A percentile compares a stretch with the other conserved stretches of the same genome.
Evolutionary conservation across 2,329 filamentous ascomycete genomes (phyloP).

Genomic region (Epichloe aotearoae): DNA sequence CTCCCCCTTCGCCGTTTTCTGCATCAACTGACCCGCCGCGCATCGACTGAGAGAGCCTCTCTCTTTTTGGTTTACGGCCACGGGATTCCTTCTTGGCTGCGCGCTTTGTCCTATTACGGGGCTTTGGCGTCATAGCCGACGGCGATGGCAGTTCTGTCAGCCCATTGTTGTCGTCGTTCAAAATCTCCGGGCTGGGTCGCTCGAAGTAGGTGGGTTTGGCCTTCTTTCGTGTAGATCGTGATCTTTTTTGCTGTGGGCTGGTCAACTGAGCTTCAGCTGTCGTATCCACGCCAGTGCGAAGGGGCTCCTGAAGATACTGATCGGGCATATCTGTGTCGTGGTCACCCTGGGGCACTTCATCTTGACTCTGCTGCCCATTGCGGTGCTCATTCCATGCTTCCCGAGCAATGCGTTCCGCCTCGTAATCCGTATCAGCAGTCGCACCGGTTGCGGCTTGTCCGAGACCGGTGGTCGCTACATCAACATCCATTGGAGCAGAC

Average conservation of each 20-base stretch:
- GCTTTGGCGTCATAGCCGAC: conserved; percentile 19
- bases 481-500: conserved; percentile 14
- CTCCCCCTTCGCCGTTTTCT: conserved; percentile 7
- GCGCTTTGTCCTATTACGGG: conserved; percentile 17
- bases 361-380: conserved; percentile 14
- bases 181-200: conserved; percentile 12
- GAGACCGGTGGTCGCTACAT: conserved; percentile 5
- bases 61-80: conserved; percentile 7
- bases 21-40: conserved; percentile 12
- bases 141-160: conserved; percentile 19
- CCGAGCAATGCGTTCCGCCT: conserved; percentile 19
- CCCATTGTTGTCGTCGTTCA: conserved; percentile 8
- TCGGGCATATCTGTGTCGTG: conserved; percentile 3
- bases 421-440: conserved; percentile 8
- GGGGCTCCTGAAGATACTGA: conserved; percentile 4
- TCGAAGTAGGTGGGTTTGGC: conserved; percentile 34
- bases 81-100: conserved; percentile 14
- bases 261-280: conserved; percentile 5
- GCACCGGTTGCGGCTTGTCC: neutral
- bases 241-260: conserved; percentile 10
- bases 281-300: neutral
- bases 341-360: conserved; percentile 4
- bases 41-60: conserved; percentile 12
- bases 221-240: conserved; percentile 30
- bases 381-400: conserved; percentile 23